phyloP scores from a whole-genome alignment of 1,139 yeast genomes.

The Pichia sp. region DNA sequence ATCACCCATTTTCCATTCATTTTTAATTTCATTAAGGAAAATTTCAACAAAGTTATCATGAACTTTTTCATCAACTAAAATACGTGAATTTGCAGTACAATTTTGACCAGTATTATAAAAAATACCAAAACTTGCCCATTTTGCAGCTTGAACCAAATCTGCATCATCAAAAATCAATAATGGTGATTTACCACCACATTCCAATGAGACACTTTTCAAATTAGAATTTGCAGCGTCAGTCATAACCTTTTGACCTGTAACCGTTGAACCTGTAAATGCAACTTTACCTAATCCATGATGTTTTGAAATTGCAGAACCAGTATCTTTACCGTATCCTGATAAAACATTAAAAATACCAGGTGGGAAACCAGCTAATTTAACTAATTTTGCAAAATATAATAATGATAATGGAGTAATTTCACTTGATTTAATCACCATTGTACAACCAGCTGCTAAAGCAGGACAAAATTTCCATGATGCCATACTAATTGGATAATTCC shows the following conservation, averaged over 20 bases:
- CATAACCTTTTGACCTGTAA: conserved; percentile 47
- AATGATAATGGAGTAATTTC: conserved; percentile 63
- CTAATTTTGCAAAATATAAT: conserved; percentile 45
- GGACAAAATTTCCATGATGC: conserved; percentile 68
- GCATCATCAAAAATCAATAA: conserved; percentile 66
- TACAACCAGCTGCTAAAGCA: conserved; percentile 64
- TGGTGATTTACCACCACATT: conserved; percentile 90
- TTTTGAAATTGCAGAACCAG: conserved; percentile 44
- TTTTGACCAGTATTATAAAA: conserved; percentile 85
- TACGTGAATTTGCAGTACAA: conserved; percentile 83
- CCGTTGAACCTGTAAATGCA: conserved; percentile 56
- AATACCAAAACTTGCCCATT: conserved; percentile 81
- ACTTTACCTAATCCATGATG: conserved; percentile 46
- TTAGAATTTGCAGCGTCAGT: conserved; percentile 59
- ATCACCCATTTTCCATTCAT: conserved; percentile 50
- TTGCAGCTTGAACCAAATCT: conserved; percentile 72
- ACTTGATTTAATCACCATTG: conserved; percentile 57
- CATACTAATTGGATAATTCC: conserved; percentile 72
- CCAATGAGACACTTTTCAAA: conserved; percentile 73
- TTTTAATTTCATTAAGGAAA: conserved; percentile 34
- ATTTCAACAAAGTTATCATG: conserved; percentile 58
- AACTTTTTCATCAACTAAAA: conserved; percentile 63
- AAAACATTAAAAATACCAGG: conserved; percentile 57
- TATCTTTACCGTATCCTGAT: conserved; percentile 48
- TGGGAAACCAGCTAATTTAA: conserved; percentile 56